Conservation (phyloP, 495 filamentous ascomycete species). For the Daldinia loculata region DNA sequence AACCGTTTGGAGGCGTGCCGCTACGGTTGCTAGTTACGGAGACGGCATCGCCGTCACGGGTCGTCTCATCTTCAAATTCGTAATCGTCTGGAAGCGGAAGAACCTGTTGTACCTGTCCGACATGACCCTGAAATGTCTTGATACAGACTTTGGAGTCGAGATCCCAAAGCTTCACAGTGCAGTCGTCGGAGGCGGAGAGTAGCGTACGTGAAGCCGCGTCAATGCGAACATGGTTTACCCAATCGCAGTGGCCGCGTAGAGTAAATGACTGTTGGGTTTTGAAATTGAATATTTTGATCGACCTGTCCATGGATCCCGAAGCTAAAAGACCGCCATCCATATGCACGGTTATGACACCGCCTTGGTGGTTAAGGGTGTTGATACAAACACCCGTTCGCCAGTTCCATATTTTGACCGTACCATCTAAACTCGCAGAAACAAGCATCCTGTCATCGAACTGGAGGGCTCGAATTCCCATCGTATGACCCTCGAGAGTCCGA, state of each 20-base stretch:
- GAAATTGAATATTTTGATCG: constrained; percentile 94
- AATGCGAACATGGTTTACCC: constrained; percentile 92
- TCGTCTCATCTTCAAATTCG: constrained; percentile 78
- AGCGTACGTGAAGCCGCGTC: constrained; percentile 83
- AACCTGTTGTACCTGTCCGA: constrained; percentile 94
- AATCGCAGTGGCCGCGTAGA: constrained; percentile 86
- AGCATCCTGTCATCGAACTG: constrained; percentile 94
- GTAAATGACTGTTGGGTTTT: constrained; percentile 78
- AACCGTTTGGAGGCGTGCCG: constrained; percentile 41
- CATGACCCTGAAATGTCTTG: constrained; percentile 87
- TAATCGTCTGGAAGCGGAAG: constrained; percentile 83
- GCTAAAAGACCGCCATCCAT: constrained; percentile 85
- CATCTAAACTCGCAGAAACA: constrained; percentile 82
- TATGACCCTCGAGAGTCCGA: constrained; percentile 83
- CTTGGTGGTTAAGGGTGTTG: constrained; percentile 78
- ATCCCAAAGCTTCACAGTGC: constrained; percentile 92
- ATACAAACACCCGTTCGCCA: constrained; percentile 92
- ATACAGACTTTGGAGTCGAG: constrained; percentile 82
- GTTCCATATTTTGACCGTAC: constrained; percentile 90
- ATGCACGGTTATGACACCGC: constrained; percentile 84
- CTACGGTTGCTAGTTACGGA: constrained; percentile 54
- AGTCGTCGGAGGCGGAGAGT: constrained; percentile 92
- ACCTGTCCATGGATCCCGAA: constrained; percentile 86
- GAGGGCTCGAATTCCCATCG: constrained; percentile 81
- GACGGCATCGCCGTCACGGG: constrained; percentile 65